These are phyloP conservation scores for Aspergillus proliferans DNA, from an alignment of 2,329 filamentous ascomycete species.

Conservation along the genomic window DNA sequence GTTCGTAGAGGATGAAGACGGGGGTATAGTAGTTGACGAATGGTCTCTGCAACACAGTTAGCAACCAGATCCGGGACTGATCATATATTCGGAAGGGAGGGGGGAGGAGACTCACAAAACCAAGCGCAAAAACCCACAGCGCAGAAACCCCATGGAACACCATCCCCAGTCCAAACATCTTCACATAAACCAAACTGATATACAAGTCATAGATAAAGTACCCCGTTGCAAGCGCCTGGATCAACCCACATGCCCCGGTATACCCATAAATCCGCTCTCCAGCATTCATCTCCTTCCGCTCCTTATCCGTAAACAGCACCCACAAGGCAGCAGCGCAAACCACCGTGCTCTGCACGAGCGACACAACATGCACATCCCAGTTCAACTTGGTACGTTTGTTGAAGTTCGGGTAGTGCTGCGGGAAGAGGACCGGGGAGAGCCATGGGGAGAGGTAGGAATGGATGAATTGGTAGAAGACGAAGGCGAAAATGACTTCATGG, in stretches of 20 bases:
- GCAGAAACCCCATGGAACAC: constrained; percentile 57
- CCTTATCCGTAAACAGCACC: constrained; percentile 52
- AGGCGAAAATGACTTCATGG: constrained; percentile 55
- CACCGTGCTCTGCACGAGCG: constrained; percentile 53
- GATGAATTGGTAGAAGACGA: constrained; percentile 52
- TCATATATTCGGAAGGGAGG: background rate
- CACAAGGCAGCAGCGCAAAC: constrained; percentile 53
- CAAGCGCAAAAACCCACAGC: constrained; percentile 55
- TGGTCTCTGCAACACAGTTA: constrained; percentile 45
- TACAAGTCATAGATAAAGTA: constrained; percentile 61
- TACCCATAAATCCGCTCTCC: constrained; percentile 56
- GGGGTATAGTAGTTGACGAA: constrained; percentile 61
- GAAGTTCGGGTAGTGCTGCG: constrained; percentile 49
- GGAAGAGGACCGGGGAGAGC: constrained; percentile 50
- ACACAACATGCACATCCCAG: constrained; percentile 63
- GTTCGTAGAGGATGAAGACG: constrained; percentile 62
- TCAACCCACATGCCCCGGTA: constrained; percentile 52
- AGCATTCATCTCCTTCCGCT: constrained; percentile 48
- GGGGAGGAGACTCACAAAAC: constrained; percentile 50
- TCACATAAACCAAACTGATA: constrained; percentile 50
- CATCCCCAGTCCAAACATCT: constrained; percentile 56
- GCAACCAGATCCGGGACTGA: background rate
- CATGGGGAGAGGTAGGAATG: constrained; percentile 50
- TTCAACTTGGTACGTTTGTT: constrained; percentile 53
- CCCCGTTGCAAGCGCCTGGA: constrained; percentile 55